Evolutionary conservation across 495 filamentous ascomycete genomes (phyloP).

Genomic region (Lindgomyces ingoldianus): DNA sequence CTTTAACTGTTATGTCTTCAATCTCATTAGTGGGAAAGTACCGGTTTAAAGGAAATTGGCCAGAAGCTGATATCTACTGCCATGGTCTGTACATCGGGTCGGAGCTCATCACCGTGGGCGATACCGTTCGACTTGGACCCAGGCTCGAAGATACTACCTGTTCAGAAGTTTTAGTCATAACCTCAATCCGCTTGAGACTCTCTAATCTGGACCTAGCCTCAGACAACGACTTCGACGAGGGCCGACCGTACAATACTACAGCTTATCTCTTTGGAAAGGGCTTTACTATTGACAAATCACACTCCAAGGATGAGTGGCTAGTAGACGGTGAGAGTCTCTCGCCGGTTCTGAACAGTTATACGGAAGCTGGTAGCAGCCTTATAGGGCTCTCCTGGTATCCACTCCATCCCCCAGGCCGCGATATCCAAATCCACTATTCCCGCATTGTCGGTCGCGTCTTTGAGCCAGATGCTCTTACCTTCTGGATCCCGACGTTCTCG

Average conservation of each 20-base stretch:
- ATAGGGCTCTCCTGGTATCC: constrained; percentile 55
- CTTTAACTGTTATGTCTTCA: constrained; percentile 55
- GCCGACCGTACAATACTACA: constrained; percentile 48
- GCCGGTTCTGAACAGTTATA: constrained; percentile 23
- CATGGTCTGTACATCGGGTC: constrained; percentile 59
- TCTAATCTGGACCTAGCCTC: constrained; percentile 45
- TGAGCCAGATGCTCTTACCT: constrained; percentile 52
- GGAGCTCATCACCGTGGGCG: constrained; percentile 56
- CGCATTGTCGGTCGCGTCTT: constrained; percentile 58
- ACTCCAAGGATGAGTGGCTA: constrained; percentile 34
- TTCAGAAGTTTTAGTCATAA: constrained; percentile 57
- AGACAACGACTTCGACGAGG: constrained; percentile 50
- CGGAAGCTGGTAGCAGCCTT: background rate
- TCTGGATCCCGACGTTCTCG: constrained; percentile 44
- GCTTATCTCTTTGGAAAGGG: constrained; percentile 53
- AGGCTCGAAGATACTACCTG: constrained; percentile 10
- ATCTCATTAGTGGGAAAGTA: constrained; percentile 55
- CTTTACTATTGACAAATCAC: constrained; percentile 49
- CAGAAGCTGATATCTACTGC: constrained; percentile 53
- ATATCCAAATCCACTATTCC: constrained; percentile 51
- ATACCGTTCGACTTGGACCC: constrained; percentile 54
- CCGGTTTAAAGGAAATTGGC: constrained; percentile 57
- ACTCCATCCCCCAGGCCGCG: constrained; percentile 43
- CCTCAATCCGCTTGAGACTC: constrained; percentile 52
- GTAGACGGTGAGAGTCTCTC: constrained; percentile 36